These are phyloP conservation scores for Trichosporon faecale DNA, from an alignment of 1,284 basidiomycete genomes.

Conservation along the genomic window DNA sequence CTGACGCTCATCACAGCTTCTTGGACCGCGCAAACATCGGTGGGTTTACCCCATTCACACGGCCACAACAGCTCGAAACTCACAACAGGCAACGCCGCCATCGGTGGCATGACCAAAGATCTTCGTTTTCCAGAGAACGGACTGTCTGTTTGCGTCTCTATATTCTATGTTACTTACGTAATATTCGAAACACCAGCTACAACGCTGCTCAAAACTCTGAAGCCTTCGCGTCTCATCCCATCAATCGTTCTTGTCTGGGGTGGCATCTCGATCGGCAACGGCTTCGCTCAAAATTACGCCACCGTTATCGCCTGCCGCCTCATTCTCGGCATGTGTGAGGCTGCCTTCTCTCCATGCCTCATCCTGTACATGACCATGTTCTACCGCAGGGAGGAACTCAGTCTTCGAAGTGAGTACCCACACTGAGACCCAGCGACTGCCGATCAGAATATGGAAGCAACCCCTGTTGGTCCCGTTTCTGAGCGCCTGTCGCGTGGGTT, in stretches of 20 bases:
- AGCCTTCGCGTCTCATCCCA: constrained; percentile 21
- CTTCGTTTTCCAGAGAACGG: constrained; percentile 14
- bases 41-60: neutral
- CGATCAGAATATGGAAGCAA: too few species aligned
- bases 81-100: constrained; percentile 15
- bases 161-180: constrained; percentile 36
- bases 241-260: constrained; percentile 28
- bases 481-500: too few species aligned
- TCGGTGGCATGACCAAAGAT: constrained; percentile 16
- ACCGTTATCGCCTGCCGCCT: constrained; percentile 29
- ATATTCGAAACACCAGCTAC: constrained; percentile 37
- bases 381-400: constrained; percentile 36
- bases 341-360: constrained; percentile 32
- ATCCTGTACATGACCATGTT: constrained; percentile 30
- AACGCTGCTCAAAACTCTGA: constrained; percentile 32
- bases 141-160: constrained; percentile 15
- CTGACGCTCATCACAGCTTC: neutral
- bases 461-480: too few species aligned
- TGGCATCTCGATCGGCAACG: constrained; percentile 30
- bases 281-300: constrained; percentile 21
- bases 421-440: too few species aligned
- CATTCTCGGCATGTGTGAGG: constrained; percentile 37
- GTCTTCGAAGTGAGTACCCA: constrained; percentile 21
- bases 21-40: neutral
- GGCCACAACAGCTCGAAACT: neutral